Percentiles rank a stretch among this genome's conserved stretches.
Evolutionary conservation across 352 stramenopile genomes (phyloP).

Genomic region (Globisporangium cystogenes): DNA sequence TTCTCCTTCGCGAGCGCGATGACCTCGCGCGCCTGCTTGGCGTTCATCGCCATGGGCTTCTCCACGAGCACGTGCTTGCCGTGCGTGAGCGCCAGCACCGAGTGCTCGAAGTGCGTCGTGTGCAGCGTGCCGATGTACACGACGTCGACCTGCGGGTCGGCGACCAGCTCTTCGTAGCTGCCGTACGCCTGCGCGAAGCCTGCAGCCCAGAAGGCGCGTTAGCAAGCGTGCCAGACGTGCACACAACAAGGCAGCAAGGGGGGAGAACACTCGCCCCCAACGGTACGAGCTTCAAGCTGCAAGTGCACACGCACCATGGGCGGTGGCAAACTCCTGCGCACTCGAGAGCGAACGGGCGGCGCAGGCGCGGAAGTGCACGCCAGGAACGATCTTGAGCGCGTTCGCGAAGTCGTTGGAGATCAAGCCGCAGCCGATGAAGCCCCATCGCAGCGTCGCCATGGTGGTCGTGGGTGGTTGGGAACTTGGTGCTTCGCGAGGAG

Average conservation of each 20-base stretch:
- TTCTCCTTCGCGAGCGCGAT: no score
- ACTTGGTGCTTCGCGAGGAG: neutral
- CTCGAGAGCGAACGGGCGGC: conserved; percentile 31
- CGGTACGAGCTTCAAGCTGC: no score
- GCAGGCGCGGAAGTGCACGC: conserved; percentile 28
- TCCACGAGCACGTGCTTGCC: no score
- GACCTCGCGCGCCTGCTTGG: no score
- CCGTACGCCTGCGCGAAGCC: no score
- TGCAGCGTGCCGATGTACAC: conserved; percentile 89
- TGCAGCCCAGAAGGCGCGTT: no score
- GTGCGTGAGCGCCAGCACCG: conserved; percentile 52
- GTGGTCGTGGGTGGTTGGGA: neutral
- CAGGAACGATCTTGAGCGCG: conserved; percentile 27
- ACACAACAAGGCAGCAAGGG: no score
- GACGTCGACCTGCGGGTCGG: conserved; percentile 75
- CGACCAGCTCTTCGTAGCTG: conserved; percentile 51
- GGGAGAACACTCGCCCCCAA: no score
- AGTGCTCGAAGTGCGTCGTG: conserved; percentile 63
- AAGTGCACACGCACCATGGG: conserved; percentile 19
- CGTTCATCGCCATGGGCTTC: no score
- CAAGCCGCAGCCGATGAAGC: conserved; percentile 45
- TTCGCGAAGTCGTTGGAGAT: conserved; percentile 45
- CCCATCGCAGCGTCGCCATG: conserved; percentile 23
- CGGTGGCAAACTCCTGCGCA: conserved; percentile 27
- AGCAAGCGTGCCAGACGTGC: no score